phyloP scores from a whole-genome alignment of 78 protist species.

The slime mould (Dictyostelium discoideum) region DNA sequence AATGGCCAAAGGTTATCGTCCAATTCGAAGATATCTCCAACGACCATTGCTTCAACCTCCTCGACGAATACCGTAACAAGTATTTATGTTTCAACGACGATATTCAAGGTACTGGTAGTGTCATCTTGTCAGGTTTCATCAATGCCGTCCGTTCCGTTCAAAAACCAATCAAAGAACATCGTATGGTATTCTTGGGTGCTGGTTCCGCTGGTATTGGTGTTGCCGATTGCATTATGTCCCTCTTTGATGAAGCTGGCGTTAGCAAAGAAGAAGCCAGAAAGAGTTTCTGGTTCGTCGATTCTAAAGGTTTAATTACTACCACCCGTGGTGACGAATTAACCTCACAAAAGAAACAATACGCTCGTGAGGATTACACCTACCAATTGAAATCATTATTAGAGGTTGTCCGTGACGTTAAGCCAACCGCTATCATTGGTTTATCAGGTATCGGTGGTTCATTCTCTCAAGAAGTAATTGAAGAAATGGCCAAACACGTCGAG shows the following conservation, averaged over 20 bases:
- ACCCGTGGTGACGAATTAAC: slow-evolving; percentile 86
- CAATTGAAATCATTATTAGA: slow-evolving; percentile 60
- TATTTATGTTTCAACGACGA: slow-evolving; percentile 98
- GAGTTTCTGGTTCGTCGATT: slow-evolving; percentile 90
- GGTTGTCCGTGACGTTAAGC: slow-evolving; percentile 84
- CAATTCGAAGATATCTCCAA: slow-evolving; percentile 98
- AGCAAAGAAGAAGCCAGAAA: slow-evolving; percentile 86
- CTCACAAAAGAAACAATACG: slow-evolving; percentile 86
- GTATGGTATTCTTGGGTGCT: slow-evolving; percentile 93
- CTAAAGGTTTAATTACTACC: slow-evolving; percentile 80
- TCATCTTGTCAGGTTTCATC: slow-evolving; percentile 91
- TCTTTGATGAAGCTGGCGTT: slow-evolving; percentile 76
- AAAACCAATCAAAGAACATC: slow-evolving; percentile 74
- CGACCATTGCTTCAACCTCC: slow-evolving; percentile 88
- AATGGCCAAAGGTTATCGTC: slow-evolving; percentile 88
- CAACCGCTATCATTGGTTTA: slow-evolving; percentile 95
- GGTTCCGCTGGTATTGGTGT: slow-evolving; percentile 97
- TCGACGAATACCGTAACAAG: slow-evolving; percentile 86
- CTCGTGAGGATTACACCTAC: slow-evolving; percentile 72
- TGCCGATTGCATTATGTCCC: slow-evolving; percentile 69
- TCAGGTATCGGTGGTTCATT: slow-evolving; percentile 88
- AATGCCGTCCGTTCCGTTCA: slow-evolving; percentile 85
- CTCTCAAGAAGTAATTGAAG: slow-evolving; percentile 86
- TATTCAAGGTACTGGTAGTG: slow-evolving; percentile 98
- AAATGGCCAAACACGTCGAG: slow-evolving; percentile 55